Evolutionary conservation across 192 early-diverging fungal genomes (phyloP).

Genomic region (Umbelopsis ramanniana): DNA sequence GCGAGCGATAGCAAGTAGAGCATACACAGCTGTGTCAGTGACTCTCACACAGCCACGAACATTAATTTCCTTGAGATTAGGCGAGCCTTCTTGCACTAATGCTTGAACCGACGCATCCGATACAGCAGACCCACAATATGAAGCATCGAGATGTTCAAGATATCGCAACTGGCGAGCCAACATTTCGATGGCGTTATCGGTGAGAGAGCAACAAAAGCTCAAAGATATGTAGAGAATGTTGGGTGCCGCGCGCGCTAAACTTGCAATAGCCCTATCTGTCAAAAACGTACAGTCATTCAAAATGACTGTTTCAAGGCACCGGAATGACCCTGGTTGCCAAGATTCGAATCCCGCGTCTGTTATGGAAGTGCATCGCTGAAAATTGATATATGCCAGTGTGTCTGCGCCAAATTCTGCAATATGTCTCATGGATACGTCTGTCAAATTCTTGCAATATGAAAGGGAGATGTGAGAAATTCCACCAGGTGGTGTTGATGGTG

Average conservation of each 20-base stretch:
- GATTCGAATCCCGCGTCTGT: constrained; percentile 62
- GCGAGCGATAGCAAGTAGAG: constrained; percentile 33
- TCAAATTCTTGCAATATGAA: constrained; percentile 81
- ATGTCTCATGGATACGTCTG: constrained; percentile 61
- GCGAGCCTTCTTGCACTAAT: constrained; percentile 42
- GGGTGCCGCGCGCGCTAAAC: constrained; percentile 59
- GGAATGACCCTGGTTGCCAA: constrained; percentile 48
- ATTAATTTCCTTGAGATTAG: constrained; percentile 52
- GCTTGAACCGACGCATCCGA: constrained; percentile 61
- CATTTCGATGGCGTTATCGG: constrained; percentile 55
- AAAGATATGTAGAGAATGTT: constrained; percentile 59
- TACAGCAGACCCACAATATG: constrained; percentile 75
- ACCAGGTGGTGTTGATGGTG: neutral
- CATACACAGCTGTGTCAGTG: constrained; percentile 44
- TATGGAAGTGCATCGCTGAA: constrained; percentile 81
- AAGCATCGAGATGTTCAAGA: constrained; percentile 62
- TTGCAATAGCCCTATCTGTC: constrained; percentile 63
- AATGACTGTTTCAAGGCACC: constrained; percentile 54
- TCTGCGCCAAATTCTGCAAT: constrained; percentile 47
- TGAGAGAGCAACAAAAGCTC: constrained; percentile 79
- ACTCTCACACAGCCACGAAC: constrained; percentile 58
- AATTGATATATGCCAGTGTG: constrained; percentile 61
- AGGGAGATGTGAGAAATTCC: constrained; percentile 51
- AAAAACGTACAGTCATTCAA: constrained; percentile 81
- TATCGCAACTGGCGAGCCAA: constrained; percentile 45